Conservation (phyloP, 257 asterid genomes). For the Leonotis leonurus region DNA sequence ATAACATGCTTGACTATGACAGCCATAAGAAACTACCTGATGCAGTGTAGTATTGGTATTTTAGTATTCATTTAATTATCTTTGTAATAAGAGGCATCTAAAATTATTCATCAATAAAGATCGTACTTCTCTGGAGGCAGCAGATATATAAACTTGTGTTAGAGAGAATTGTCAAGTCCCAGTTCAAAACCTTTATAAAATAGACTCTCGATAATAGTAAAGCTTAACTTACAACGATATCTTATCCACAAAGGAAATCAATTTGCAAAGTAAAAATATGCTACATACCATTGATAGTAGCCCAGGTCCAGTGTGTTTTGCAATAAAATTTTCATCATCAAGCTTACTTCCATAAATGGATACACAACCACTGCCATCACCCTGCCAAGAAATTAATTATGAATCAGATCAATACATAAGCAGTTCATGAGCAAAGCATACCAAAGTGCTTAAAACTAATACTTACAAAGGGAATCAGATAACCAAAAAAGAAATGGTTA, state of each 20-base stretch:
- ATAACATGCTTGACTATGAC: too few species aligned
- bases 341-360: conserved; percentile 91
- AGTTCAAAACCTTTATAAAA: too few species aligned
- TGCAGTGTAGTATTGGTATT: too few species aligned
- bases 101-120: too few species aligned
- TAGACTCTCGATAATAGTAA: too few species aligned
- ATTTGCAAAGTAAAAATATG: background rate
- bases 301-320: conserved; percentile 98
- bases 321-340: conserved; percentile 88
- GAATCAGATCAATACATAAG: conserved; percentile 5
- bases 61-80: too few species aligned
- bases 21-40: too few species aligned
- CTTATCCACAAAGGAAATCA: background rate
- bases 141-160: too few species aligned
- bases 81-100: background rate
- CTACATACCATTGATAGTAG: conserved; percentile 75
- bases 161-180: too few species aligned
- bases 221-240: too few species aligned
- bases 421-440: background rate
- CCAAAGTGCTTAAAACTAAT: background rate
- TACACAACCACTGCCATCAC: conserved; percentile 93
- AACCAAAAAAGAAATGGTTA: background rate
- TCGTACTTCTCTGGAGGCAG: too few species aligned
- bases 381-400: conserved; percentile 40
- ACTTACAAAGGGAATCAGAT: background rate